Evolutionary conservation across 1,139 yeast species (phyloP), one percentile per base, ranked within the genome.

Genomic region (Hansenula anomala): DNA sequence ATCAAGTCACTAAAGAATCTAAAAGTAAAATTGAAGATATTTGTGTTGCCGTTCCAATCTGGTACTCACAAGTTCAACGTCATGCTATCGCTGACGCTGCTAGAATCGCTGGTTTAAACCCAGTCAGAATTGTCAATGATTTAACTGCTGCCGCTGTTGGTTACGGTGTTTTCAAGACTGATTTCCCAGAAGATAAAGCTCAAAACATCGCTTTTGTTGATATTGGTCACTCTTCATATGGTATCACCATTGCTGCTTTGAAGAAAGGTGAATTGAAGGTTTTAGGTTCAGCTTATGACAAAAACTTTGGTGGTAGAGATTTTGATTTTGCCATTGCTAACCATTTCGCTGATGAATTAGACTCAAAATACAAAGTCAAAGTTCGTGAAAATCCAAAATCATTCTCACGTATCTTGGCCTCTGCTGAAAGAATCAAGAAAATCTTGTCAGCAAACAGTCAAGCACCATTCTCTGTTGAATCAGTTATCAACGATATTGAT

Each of bases 111-210:
- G 96, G 96, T 48, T 78, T 92, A 62, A 92, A 92, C 80, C 97
- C 98, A 45, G 97, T 92, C 46, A 85, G 98, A 77, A 81, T 92
- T 52, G 96, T 92, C 57, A 92, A 92, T 65, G 98, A 92, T 65
- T 81, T 87, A 49, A 90, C 98, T 44, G 97, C 98, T 46, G 98
- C 98, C 44, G 97, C 97, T 54, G 96, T 94, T 51, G 95, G 97
- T 54, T 94, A 92, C 72, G 98, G 98, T 74, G 97, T 92, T 47
- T 92, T 92, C 82, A 90, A 92, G 78, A 80, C 86, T 42, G 94
- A 87, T 59, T 86, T 92, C 55, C 92, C 96, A 65, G 97, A 88
- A 66, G 95, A 85, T 55, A 85, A 83, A 66, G 84, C 92, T 59
- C 82, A 85, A 71, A 84, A 78, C 60, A 88, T 92, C 54, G 97